phyloP scores from a whole-genome alignment of 257 asterid genomes.

The Avicennia marina region DNA sequence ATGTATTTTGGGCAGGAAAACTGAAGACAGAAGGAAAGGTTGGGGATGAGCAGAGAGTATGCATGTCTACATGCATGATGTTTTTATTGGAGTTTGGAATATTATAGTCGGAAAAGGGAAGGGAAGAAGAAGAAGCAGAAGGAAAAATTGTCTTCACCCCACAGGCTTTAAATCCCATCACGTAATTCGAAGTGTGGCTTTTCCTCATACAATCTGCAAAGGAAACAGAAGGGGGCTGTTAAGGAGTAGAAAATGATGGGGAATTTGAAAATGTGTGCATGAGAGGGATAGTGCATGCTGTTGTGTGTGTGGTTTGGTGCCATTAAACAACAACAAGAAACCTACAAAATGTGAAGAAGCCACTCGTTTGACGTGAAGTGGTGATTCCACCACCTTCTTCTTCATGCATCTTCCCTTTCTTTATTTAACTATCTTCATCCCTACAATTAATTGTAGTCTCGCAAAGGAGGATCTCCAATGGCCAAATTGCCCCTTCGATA shows the following conservation, averaged over 20 bases:
- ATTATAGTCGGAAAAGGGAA: slow-evolving; percentile 13
- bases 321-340: slow-evolving; percentile 61
- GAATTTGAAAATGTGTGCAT: slow-evolving; percentile 20
- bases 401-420: too few relatives aligned
- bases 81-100: slow-evolving; percentile 38
- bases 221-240: slow-evolving; percentile 30
- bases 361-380: slow-evolving; percentile 62
- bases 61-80: slow-evolving; percentile 20
- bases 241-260: too few relatives aligned
- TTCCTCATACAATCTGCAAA: slow-evolving; percentile 29
- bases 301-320: slow-evolving; percentile 22
- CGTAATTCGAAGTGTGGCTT: slow-evolving; percentile 64
- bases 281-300: slow-evolving; percentile 13
- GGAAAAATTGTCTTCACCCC: slow-evolving; percentile 20
- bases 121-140: slow-evolving; percentile 23
- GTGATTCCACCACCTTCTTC: slow-evolving; percentile 9
- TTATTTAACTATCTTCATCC: too few relatives aligned
- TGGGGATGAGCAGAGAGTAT: slow-evolving; percentile 3
- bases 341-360: slow-evolving; percentile 37
- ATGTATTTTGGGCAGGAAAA: slow-evolving; percentile 9
- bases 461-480: too few relatives aligned
- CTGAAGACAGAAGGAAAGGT: slow-evolving; percentile 9
- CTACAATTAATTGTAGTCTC: too few relatives aligned
- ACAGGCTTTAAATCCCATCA: slow-evolving; percentile 80
- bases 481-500: too few relatives aligned